Evolutionary conservation across 805 yeast species (phyloP), one percentile per base, ranked within the genome.

Genomic region (Kuraishia borneana): DNA sequence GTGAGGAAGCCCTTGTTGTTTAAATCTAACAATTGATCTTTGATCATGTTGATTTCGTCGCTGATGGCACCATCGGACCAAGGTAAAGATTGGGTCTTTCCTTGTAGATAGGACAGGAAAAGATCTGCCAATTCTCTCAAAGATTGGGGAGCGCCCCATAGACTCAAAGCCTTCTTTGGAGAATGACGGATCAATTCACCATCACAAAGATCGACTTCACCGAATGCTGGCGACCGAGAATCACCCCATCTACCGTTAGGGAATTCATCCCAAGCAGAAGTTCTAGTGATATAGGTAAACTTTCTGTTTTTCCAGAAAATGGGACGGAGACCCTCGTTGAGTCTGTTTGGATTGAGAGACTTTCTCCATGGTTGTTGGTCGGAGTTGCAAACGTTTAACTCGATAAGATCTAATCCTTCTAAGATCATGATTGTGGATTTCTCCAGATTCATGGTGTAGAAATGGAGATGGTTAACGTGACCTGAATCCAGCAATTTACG

Each of bases 211-310:
- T 84, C 95, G 38, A 87, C 68, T 43, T 83, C 94, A 48, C 95
- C 95, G 59, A 82, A 88, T 2, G 97, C 97, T 4, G 98, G 98
- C 29, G 97, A 92, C 39, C 95, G 68, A 3, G 96, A 83, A 54
- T 92, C 96, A 48, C 98, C 98, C 88, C 96, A 92, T 61, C 98
- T 70, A 40, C 98, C 98, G 56, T 89, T 92, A 34, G 98, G 98
- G 51, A 89, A 92, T 56, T 92, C 98, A 60, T 92, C 98, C 87
- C 98, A 92, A 37, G 81, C 79, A 18, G 92, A 75, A 6, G 96
- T 89, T 56, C 97, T 71, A 32, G 85, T 72, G 40, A 85, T 76
- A 54, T 89, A 89, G 12, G 94, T 77, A 56, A 81, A 82, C 48
- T 88, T 88, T 63, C 96, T 75, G 56, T 85, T 82, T 53, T 84